A percentile compares a stretch with the other conserved stretches of the same genome.
These are phyloP conservation scores for Fusarium verrucosum DNA, from an alignment of 2,329 filamentous ascomycete species.

Conservation along the genomic window DNA sequence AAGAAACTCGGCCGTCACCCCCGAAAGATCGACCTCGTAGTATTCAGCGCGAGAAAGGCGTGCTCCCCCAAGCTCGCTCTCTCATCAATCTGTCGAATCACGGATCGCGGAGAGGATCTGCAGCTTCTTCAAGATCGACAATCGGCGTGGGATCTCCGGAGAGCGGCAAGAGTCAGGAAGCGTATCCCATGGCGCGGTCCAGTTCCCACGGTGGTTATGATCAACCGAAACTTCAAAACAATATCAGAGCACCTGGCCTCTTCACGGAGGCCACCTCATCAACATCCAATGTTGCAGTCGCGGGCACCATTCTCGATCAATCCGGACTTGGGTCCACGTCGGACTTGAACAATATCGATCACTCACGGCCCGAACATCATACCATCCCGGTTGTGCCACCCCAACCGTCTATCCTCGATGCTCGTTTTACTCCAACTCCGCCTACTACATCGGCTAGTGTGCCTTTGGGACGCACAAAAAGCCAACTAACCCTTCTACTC, in stretches of 20 bases:
- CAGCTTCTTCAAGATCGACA: constrained; percentile 37
- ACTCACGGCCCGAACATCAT: constrained; percentile 37
- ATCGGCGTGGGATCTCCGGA: constrained; percentile 38
- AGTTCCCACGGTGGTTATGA: constrained; percentile 47
- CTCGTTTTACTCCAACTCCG: constrained; percentile 59
- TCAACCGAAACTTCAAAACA: constrained; percentile 25
- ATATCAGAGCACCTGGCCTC: constrained; percentile 40
- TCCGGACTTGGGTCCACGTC: constrained; percentile 47
- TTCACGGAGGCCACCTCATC: constrained; percentile 51
- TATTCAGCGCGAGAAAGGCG: constrained; percentile 21
- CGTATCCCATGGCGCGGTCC: constrained; percentile 47
- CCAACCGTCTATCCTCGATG: constrained; percentile 46
- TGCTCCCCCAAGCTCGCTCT: constrained; percentile 38
- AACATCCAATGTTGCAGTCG: constrained; percentile 54
- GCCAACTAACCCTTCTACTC: constrained; percentile 66
- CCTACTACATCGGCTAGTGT: constrained; percentile 57
- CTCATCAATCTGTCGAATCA: constrained; percentile 39
- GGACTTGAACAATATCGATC: constrained; percentile 37
- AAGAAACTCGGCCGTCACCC: constrained; percentile 4
- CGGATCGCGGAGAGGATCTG: constrained; percentile 34
- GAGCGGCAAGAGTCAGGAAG: constrained; percentile 27
- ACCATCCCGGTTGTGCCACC: constrained; percentile 37
- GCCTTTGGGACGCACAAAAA: constrained; percentile 67
- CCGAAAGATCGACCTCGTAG: constrained; percentile 19
- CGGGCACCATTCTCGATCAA: constrained; percentile 57